Evolutionary conservation across 495 filamentous ascomycete genomes (phyloP), one percentile per base, ranked within the genome.

Genomic region (Echria macrotheca): DNA sequence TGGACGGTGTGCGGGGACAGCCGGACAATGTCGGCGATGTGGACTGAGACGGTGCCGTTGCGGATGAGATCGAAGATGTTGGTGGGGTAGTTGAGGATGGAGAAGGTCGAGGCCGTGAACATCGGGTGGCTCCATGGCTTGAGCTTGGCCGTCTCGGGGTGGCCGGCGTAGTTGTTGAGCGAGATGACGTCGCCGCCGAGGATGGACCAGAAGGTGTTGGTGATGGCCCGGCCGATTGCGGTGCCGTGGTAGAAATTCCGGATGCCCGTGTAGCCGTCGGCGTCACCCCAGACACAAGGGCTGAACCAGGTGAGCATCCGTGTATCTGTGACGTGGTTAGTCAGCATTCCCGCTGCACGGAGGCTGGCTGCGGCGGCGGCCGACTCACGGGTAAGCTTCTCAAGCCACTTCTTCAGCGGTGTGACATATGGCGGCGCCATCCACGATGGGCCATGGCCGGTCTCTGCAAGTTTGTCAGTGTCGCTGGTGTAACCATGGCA

Each of bases 361-460:
- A n/a, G n/a, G n/a, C n/a, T n/a, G n/a, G n/a, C n/a, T n/a, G n/a
- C n/a, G n/a, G n/a, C n/a, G n/a, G n/a, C 7, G 26, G 17, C 0
- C 5, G 6, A 70, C 69, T 54, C 58, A 73, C 72, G 77, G 19
- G 85, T 77, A 17, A 93, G 76, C 52, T 85, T 72, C 49, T 75
- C 72, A 5, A 75, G 58, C 69, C 71, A 73, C 43, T 59, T 60
- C 54, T 69, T 70, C 2, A 73, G 43, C 1, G 69, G 69, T 6
- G 69, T 71, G 2, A 71, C 69, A 33, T 62, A 67, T 5, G 83
- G 65, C 2, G 82, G 82, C 2, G 78, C 69, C 77, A 91, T 87
- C 78, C 83, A 91, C 8, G 57, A 57, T 0, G 85, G 83, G 0
- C 87, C 89, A 60, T 86, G 81, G 2, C 89, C 89, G 5, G 76